These are phyloP conservation scores for Zoysia japonica DNA, from an alignment of 176 grass and related monocot species.

Conservation along the genomic window DNA sequence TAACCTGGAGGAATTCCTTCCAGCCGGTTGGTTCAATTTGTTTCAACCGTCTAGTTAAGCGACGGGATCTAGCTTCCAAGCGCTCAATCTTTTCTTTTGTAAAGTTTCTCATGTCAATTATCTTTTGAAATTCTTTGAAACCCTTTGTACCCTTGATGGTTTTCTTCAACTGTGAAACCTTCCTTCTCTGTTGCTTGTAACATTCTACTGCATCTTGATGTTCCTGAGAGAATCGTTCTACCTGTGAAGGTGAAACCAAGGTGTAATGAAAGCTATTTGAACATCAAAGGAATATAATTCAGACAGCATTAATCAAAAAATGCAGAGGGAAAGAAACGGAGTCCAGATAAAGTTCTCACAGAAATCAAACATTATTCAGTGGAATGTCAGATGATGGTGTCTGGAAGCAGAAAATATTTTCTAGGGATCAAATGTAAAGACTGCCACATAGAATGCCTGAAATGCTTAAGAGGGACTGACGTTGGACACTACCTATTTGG, in stretches of 20 bases:
- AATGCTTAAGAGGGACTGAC: conserved; percentile 26
- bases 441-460: background rate
- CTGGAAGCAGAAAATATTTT: conserved; percentile 8
- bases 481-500: background rate
- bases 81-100: conserved; percentile 87
- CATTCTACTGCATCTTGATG: conserved; percentile 69
- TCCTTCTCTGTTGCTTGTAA: conserved; percentile 79
- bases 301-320: conserved; percentile 21
- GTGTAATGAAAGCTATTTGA: conserved; percentile 1
- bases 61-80: conserved; percentile 70
- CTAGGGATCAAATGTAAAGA: background rate
- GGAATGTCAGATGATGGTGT: conserved; percentile 17
- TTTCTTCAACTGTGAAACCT: conserved; percentile 92
- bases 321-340: background rate
- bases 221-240: conserved; percentile 68
- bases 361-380: background rate
- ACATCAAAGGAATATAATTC: conserved; percentile 14
- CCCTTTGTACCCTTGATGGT: conserved; percentile 80
- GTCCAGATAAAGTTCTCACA: background rate
- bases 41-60: conserved; percentile 66
- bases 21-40: conserved; percentile 99
- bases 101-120: conserved; percentile 84
- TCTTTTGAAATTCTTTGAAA: conserved; percentile 84
- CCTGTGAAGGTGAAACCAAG: conserved; percentile 54
- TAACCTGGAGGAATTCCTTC: conserved; percentile 98